Percentiles rank a stretch among this genome's conserved stretches.
phyloP scores from a whole-genome alignment of 164 flowering plant genomes.

The Hamamelis virginiana region DNA sequence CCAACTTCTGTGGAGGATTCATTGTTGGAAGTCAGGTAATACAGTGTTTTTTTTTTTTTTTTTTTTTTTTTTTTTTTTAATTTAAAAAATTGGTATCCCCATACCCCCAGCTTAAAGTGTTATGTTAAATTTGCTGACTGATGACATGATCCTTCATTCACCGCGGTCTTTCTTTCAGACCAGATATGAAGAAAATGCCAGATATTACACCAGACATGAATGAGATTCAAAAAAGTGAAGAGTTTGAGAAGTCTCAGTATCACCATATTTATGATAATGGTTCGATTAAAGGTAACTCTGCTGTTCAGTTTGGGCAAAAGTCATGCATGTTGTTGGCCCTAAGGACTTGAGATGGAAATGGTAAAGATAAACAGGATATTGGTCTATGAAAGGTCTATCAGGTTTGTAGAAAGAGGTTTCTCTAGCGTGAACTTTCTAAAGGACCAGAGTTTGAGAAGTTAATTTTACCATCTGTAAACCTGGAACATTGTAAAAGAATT shows the following conservation, averaged over 20 bases:
- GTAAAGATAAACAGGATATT: background rate
- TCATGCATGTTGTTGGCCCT: background rate
- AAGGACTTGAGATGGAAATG: background rate
- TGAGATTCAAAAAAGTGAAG: conserved; percentile 14
- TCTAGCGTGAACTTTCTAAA: background rate
- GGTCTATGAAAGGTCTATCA: background rate
- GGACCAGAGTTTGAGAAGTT: background rate
- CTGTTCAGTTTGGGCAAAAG: background rate
- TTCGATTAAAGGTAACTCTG: conserved; percentile 29
- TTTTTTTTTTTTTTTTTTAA: too few relatives aligned
- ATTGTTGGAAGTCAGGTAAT: conserved; percentile 25
- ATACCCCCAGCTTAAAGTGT: background rate
- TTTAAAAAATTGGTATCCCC: too few relatives aligned
- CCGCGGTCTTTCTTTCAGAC: conserved; percentile 27
- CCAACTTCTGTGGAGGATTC: conserved; percentile 19
- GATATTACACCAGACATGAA: background rate
- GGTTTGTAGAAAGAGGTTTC: background rate
- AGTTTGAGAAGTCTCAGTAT: conserved; percentile 9
- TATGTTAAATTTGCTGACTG: conserved; percentile 5
- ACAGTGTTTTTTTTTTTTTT: conserved; percentile 3
- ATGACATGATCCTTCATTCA: background rate
- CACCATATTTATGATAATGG: conserved; percentile 2
- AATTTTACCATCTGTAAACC: too few relatives aligned
- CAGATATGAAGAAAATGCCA: conserved; percentile 15
- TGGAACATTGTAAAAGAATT: background rate